Evolutionary conservation across 352 stramenopile genomes (phyloP).

Genomic region (Phytophthora fragariaefolia): DNA sequence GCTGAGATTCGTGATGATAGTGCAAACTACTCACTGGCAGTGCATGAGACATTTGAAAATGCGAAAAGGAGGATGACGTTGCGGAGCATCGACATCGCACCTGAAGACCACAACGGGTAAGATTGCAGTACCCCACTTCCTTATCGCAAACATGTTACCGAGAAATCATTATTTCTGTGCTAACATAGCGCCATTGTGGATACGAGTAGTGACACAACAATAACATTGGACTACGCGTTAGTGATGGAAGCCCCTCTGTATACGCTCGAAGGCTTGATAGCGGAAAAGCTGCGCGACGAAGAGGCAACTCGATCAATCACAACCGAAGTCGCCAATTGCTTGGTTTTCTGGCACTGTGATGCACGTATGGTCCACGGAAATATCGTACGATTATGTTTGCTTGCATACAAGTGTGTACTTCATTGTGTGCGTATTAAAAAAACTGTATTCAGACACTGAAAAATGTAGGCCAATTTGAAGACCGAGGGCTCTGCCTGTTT

Average conservation of each 20-base stretch:
- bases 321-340: conserved; percentile 53
- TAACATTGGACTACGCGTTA: conserved; percentile 62
- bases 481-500: conserved; percentile 47
- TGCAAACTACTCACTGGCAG: conserved; percentile 34
- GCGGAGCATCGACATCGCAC: conserved; percentile 34
- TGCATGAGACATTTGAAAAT: conserved; percentile 52
- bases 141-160: conserved; percentile 3
- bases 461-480: conserved; percentile 57
- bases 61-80: conserved; percentile 60
- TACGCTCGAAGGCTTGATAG: conserved; percentile 46
- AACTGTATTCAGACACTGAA: conserved; percentile 37
- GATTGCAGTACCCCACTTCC: background rate
- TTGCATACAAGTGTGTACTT: background rate
- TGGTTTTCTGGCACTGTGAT: conserved; percentile 65
- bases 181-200: conserved; percentile 28
- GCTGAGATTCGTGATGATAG: conserved; percentile 21
- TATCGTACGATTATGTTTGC: conserved; percentile 44
- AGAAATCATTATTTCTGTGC: conserved; percentile 13
- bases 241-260: conserved; percentile 64
- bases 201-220: conserved; percentile 45
- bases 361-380: conserved; percentile 67
- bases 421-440: background rate
- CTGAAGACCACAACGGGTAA: conserved; percentile 68
- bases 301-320: conserved; percentile 41
- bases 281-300: conserved; percentile 42